Evolutionary conservation across 176 grass and related monocot species (phyloP), one percentile per base, ranked within the genome.

Genomic region (Leersia perrieri): DNA sequence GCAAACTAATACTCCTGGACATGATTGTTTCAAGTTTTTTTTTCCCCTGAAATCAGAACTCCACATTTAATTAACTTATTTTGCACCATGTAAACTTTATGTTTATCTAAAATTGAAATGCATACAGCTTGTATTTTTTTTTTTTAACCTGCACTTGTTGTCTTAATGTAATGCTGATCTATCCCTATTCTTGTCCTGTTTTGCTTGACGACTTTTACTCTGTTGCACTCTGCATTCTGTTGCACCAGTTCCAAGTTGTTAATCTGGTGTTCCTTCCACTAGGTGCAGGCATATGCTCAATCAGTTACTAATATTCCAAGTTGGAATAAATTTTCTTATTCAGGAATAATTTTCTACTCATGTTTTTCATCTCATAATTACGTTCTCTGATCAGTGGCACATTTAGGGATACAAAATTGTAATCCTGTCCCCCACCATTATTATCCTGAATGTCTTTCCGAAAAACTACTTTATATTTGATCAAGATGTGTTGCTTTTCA

Each of bases 311-410:
- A 34, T 40, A 5, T 44, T 14, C 44, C 49, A 66, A 26, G 42
- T 32, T 72, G 76, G 42, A 58, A 83, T 60, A 60, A 51, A 27
- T 72, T 41, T 58, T 55, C 38, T 63, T 78, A 66, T 44, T 73
- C 74, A 30, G 36, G 63, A 80, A 89, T 7, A 70, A 62, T 60
- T 68, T 63, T 25, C 9, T 25, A 63, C 75, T 67, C 60, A 60
- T 5, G 7, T 79, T 83, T 83, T n/a, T 44, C 42, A 30, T 73
- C 28, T 79, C 80, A 88, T 82, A 72, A 74, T 74, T 68, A 27
- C 62, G 31, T 67, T 51, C 60, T 67, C 45, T 79, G 30, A 38
- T 66, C 34, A 83, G 68, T 84, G 81, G 31, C 28, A 13, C 76
- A 75, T 84, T 74, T 63, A 7, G 22, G 53, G 9, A 70, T 70